A percentile compares a stretch with the other conserved stretches of the same genome.
phyloP scores from a whole-genome alignment of 805 yeast species.

The Cyberlindnera xylosilytica region DNA sequence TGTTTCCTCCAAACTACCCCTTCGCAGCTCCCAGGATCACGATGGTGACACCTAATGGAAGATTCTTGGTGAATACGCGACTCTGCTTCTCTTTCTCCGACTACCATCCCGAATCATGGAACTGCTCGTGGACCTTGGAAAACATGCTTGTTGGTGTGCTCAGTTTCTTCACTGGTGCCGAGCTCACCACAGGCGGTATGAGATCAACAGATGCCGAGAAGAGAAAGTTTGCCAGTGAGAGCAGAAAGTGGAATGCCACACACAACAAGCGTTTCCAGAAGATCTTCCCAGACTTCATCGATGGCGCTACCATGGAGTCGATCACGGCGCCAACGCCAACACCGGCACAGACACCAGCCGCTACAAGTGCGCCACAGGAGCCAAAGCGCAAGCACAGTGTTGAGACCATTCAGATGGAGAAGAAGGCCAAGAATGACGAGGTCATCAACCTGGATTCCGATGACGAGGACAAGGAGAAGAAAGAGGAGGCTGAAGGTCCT shows the following conservation, averaged over 20 bases:
- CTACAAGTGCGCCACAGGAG: neutral
- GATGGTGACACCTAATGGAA: slow-evolving; percentile 86
- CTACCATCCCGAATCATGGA: slow-evolving; percentile 92
- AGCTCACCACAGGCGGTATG: slow-evolving; percentile 79
- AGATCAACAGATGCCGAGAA: slow-evolving; percentile 54
- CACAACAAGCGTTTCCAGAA: slow-evolving; percentile 41
- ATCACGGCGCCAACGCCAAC: too few species aligned
- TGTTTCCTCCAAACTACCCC: slow-evolving; percentile 81
- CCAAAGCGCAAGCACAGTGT: slow-evolving; percentile 6
- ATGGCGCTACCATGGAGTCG: slow-evolving; percentile 6
- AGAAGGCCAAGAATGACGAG: slow-evolving; percentile 5
- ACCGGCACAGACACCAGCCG: neutral
- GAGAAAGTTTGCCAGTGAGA: slow-evolving; percentile 49
- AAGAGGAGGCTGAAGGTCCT: neutral
- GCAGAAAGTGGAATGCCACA: slow-evolving; percentile 34
- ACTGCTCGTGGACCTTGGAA: slow-evolving; percentile 91
- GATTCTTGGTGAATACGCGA: slow-evolving; percentile 72
- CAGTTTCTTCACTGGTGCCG: slow-evolving; percentile 87
- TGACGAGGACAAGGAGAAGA: neutral
- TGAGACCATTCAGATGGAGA: neutral
- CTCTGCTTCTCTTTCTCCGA: slow-evolving; percentile 87
- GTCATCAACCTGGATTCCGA: slow-evolving; percentile 5
- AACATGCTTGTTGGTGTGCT: slow-evolving; percentile 82
- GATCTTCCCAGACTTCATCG: slow-evolving; percentile 50
- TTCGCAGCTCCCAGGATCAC: slow-evolving; percentile 85